Evolutionary conservation across 2,329 filamentous ascomycete species (phyloP).

Genomic region (Aspergillus pseudoviridinutans): DNA sequence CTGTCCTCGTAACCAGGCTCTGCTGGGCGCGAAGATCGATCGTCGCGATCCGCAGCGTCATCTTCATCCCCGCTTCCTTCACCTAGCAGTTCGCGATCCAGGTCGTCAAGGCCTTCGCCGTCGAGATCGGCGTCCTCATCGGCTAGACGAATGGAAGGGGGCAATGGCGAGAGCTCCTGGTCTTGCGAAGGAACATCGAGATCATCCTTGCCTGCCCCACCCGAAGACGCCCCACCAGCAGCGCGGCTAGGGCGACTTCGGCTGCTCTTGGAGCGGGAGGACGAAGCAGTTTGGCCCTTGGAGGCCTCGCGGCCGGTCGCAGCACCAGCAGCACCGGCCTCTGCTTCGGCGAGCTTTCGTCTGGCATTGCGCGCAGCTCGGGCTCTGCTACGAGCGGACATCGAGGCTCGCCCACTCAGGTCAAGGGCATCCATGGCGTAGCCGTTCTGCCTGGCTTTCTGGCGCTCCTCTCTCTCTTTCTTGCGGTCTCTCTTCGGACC

Average conservation of each 20-base stretch:
- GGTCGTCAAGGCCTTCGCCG: conserved; percentile 16
- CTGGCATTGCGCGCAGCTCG: conserved; percentile 26
- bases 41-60: conserved; percentile 11
- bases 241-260: conserved; percentile 19
- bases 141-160: conserved; percentile 7
- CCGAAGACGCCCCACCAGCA: conserved; percentile 9
- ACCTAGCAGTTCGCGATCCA: conserved; percentile 1
- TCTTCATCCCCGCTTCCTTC: conserved; percentile 35
- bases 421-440: conserved; percentile 15
- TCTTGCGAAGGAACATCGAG: conserved; percentile 24
- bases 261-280: conserved; percentile 24
- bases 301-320: conserved; percentile 12
- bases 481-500: conserved; percentile 36
- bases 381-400: conserved; percentile 19
- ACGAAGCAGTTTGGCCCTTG: conserved; percentile 16
- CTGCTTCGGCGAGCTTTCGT: conserved; percentile 24
- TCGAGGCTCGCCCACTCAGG: conserved; percentile 15
- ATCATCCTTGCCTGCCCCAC: conserved; percentile 10
- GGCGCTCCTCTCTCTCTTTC: conserved; percentile 35
- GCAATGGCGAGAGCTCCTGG: conserved; percentile 18
- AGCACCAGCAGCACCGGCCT: conserved; percentile 17
- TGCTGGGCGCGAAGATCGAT: conserved; percentile 16
- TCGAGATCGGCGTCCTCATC: conserved; percentile 26
- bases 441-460: conserved; percentile 27
- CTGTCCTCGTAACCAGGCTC: conserved; percentile 25